Conservation (phyloP, 1,139 yeast genomes). For the Geotrichum europaeum region DNA sequence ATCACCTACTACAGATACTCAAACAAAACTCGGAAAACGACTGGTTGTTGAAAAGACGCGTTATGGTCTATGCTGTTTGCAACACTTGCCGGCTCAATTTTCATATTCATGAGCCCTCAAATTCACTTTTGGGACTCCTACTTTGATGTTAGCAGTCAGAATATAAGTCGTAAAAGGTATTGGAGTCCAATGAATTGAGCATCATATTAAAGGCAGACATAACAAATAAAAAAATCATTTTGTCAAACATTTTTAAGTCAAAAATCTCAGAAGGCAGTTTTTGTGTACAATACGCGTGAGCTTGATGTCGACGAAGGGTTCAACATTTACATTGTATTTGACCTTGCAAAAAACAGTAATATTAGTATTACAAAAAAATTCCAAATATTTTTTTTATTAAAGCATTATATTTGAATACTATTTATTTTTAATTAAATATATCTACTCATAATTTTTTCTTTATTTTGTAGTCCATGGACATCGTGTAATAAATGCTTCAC, state of each 20-base stretch:
- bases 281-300: neutral
- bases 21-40: neutral
- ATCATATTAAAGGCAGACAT: too few species aligned
- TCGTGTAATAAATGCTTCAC: neutral
- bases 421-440: too few species aligned
- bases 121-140: too few species aligned
- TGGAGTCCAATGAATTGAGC: too few species aligned
- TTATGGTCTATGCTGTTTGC: neutral
- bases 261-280: too few species aligned
- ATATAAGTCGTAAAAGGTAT: too few species aligned
- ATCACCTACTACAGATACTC: neutral
- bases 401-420: too few species aligned
- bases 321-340: neutral
- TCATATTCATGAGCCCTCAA: too few species aligned
- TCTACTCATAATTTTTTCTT: too few species aligned
- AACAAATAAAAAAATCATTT: too few species aligned
- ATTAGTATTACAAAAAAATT: neutral
- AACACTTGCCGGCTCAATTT: neutral
- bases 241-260: too few species aligned
- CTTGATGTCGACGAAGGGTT: neutral
- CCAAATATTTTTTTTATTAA: neutral
- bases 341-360: neutral
- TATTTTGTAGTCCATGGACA: neutral
- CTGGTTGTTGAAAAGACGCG: constrained; percentile 3
- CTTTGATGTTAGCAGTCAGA: too few species aligned